Percentiles rank a stretch among this genome's conserved stretches.
Conservation (phyloP, 768 basidiomycete genomes). For the Dendrothele bispora region DNA sequence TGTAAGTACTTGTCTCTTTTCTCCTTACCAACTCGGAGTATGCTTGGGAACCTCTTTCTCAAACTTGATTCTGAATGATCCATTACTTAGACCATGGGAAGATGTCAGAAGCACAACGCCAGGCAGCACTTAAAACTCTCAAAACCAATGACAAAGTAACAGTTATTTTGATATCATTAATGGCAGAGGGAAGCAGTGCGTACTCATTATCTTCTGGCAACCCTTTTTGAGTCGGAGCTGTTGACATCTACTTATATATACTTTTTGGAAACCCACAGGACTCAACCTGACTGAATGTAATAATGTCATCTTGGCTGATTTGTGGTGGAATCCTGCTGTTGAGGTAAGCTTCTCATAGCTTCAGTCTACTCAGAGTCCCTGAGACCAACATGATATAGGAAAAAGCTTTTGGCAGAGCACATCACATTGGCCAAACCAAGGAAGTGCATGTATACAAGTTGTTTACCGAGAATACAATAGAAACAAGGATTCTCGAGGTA, state of each 20-base stretch:
- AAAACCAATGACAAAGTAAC: constrained; percentile 53
- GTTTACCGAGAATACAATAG: constrained; percentile 83
- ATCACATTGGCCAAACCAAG: constrained; percentile 85
- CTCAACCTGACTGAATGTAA: constrained; percentile 92
- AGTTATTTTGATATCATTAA: constrained; percentile 94
- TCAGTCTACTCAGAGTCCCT: neutral
- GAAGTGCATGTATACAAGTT: constrained; percentile 90
- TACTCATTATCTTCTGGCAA: too few relatives aligned
- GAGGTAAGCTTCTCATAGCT: constrained; percentile 46
- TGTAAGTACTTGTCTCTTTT: constrained; percentile 78
- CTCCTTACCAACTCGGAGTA: too few relatives aligned
- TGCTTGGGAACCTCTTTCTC: neutral
- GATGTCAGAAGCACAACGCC: constrained; percentile 77
- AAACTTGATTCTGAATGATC: neutral
- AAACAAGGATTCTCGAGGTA: constrained; percentile 82
- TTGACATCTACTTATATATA: too few relatives aligned
- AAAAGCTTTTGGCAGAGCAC: constrained; percentile 91
- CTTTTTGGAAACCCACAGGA: constrained; percentile 48
- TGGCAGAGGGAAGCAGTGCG: constrained; percentile 87
- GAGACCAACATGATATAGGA: constrained; percentile 47
- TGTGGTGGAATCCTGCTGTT: constrained; percentile 94
- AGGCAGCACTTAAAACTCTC: constrained; percentile 73
- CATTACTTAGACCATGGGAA: constrained; percentile 75
- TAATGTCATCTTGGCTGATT: constrained; percentile 89
- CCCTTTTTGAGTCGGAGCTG: too few relatives aligned